A percentile compares a stretch with the other conserved stretches of the same genome.
Conservation (phyloP, 2,329 filamentous ascomycete species). For the Tolypocladium ovalisporum region DNA sequence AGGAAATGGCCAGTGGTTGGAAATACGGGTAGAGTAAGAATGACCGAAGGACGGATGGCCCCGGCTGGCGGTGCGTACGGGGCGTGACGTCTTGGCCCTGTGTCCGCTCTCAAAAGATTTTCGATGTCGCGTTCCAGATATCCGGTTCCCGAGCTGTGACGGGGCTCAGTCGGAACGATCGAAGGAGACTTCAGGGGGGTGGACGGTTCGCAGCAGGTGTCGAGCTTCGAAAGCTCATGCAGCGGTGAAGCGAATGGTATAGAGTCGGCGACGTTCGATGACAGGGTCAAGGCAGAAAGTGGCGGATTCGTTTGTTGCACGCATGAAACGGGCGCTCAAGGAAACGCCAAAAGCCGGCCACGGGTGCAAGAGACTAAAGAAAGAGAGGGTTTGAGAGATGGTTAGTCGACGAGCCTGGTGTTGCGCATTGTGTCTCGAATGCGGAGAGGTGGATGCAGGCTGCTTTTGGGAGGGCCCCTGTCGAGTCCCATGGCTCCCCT, state of each 20-base stretch:
- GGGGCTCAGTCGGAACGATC: background rate
- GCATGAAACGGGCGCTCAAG: constrained; percentile 3
- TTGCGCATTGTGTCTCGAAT: constrained; percentile 22
- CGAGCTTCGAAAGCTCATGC: too few relatives aligned
- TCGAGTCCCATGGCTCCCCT: background rate
- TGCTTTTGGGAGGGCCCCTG: constrained; percentile 10
- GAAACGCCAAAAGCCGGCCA: background rate
- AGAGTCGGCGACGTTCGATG: background rate
- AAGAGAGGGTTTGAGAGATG: constrained; percentile 11
- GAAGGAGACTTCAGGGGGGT: background rate
- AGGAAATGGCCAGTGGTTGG: background rate
- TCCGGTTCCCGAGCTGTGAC: background rate
- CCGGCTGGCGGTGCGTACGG: background rate
- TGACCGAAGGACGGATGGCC: too few relatives aligned
- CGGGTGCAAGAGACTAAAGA: background rate
- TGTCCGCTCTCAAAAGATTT: background rate
- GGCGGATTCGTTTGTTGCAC: background rate
- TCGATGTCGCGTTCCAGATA: background rate
- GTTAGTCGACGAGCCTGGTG: constrained; percentile 13
- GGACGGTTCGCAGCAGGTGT: too few relatives aligned
- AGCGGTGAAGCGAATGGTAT: background rate
- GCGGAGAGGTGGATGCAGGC: constrained; percentile 12
- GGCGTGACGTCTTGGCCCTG: background rate
- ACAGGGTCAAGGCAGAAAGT: background rate
- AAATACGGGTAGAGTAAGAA: background rate